Evolutionary conservation across 306 rosid genomes (phyloP).

Genomic region (Lotus japonicus): DNA sequence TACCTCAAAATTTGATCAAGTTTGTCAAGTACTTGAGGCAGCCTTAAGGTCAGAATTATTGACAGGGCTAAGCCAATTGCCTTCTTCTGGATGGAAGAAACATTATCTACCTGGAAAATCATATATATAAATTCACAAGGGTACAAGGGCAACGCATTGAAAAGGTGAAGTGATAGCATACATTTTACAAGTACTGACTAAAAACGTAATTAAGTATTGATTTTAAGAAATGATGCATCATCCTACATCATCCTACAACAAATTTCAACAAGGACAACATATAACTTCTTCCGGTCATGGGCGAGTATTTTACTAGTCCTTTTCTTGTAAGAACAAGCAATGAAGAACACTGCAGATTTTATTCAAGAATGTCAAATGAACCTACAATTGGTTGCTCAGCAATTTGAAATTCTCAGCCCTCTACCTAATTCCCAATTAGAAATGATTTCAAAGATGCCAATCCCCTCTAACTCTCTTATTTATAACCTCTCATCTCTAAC

Average conservation of each 20-base stretch:
- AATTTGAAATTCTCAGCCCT: too few species aligned
- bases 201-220: background rate
- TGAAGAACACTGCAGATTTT: too few species aligned
- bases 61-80: conserved; percentile 87
- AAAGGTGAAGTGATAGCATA: conserved; percentile 4
- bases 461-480: too few species aligned
- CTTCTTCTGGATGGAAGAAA: conserved; percentile 80
- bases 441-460: too few species aligned
- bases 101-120: conserved; percentile 72
- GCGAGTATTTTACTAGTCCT: background rate
- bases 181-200: background rate
- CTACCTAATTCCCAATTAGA: too few species aligned
- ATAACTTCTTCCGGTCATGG: background rate
- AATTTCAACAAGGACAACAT: conserved; percentile 11
- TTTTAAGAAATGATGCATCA: conserved; percentile 11
- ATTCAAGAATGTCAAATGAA: too few species aligned
- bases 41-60: conserved; percentile 72
- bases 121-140: conserved; percentile 3
- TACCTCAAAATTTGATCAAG: conserved; percentile 95
- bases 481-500: too few species aligned
- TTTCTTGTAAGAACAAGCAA: background rate
- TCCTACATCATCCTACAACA: background rate
- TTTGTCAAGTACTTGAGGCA: conserved; percentile 88
- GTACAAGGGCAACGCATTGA: conserved; percentile 12
- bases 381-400: too few species aligned